Evolutionary conservation across 2,329 filamentous ascomycete genomes (phyloP).

Genomic region (Alternaria gansuensis): DNA sequence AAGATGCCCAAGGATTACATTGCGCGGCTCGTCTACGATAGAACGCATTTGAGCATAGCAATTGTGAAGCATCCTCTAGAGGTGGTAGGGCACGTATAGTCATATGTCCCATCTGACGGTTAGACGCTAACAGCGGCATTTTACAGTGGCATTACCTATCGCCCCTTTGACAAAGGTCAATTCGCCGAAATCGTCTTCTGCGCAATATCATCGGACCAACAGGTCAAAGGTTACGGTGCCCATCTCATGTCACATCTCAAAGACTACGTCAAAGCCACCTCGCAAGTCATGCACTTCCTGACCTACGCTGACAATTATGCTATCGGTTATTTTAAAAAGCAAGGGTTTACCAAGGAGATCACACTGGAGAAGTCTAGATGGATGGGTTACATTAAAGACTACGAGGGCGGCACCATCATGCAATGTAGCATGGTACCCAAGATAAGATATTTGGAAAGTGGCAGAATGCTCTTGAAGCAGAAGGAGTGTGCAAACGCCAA

Average conservation of each 20-base stretch:
- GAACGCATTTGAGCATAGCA: conserved; percentile 93
- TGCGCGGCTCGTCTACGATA: conserved; percentile 94
- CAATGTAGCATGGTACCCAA: conserved; percentile 97
- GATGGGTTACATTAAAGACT: conserved; percentile 99
- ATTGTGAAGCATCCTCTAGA: conserved; percentile 97
- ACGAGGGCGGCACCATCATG: conserved; percentile 99
- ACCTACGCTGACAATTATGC: conserved; percentile 99
- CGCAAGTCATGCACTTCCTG: conserved; percentile 96
- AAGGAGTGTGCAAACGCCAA: conserved; percentile 96
- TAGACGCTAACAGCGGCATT: conserved; percentile 2
- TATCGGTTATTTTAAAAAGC: conserved; percentile 99
- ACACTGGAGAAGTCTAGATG: conserved; percentile 87
- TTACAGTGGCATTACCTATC: conserved; percentile 88
- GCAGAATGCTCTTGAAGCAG: conserved; percentile 95
- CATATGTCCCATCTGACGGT: background rate
- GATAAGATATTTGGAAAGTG: conserved; percentile 91
- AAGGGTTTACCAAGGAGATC: conserved; percentile 98
- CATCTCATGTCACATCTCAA: conserved; percentile 98
- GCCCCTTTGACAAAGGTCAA: conserved; percentile 87
- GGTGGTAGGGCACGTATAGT: conserved; percentile 71
- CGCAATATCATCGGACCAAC: conserved; percentile 95
- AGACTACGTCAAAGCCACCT: conserved; percentile 96
- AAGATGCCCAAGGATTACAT: conserved; percentile 99
- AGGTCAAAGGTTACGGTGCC: conserved; percentile 97
- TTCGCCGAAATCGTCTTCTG: conserved; percentile 99